phyloP scores from a whole-genome alignment of 148 eudicot genomes.

The Camellia granthamiana region DNA sequence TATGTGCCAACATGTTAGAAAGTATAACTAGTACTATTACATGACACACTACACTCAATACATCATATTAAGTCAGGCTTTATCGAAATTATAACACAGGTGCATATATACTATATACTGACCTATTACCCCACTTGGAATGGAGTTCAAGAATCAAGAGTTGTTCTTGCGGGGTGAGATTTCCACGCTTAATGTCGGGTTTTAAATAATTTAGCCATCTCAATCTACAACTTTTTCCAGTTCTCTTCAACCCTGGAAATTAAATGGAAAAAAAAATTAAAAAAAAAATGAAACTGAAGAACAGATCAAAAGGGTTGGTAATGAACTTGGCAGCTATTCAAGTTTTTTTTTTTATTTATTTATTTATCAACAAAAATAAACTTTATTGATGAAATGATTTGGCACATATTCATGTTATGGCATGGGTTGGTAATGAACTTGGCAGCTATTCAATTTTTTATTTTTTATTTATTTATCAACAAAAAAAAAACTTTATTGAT shows the following conservation, averaged over 20 bases:
- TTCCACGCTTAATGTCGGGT: constrained; percentile 81
- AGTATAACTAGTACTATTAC: neutral
- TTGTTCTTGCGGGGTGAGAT: constrained; percentile 76
- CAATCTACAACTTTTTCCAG: constrained; percentile 82
- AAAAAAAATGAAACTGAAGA: neutral
- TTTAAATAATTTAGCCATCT: constrained; percentile 86
- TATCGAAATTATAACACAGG: too few relatives aligned
- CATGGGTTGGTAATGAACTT: too few relatives aligned
- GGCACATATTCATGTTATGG: too few relatives aligned
- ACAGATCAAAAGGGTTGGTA: neutral
- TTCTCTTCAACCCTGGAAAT: constrained; percentile 69
- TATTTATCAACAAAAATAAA: too few relatives aligned
- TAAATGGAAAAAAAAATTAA: neutral
- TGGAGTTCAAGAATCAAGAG: constrained; percentile 79
- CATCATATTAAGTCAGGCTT: too few relatives aligned
- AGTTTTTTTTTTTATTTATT: too few relatives aligned
- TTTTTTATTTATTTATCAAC: too few relatives aligned
- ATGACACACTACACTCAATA: too few relatives aligned
- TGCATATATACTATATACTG: neutral
- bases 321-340: too few relatives aligned
- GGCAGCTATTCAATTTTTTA: too few relatives aligned
- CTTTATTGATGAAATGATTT: too few relatives aligned
- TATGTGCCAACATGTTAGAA: neutral
- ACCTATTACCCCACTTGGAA: constrained; percentile 89
- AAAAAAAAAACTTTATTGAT: too few relatives aligned